Base-by-base conservation (phyloP, 164 flowering plant genomes). In the Nymphaea colorata region DNA sequence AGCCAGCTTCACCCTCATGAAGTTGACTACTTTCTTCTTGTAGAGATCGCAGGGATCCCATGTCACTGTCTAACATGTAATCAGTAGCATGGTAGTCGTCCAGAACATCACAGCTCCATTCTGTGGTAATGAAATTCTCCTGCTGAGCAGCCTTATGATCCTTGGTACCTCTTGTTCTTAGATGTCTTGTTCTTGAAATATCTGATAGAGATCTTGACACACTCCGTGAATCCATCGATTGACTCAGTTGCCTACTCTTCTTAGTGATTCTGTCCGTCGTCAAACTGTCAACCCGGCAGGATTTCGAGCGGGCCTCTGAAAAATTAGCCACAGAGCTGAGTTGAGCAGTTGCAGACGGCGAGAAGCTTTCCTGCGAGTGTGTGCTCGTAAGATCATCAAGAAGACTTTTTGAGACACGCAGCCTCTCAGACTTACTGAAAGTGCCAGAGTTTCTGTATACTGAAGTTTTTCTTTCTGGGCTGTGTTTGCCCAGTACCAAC, bases 401-500 rank as follows among this genome's bases (percentile, higher is more conserved):
- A 17, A 75, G 70, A 64, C 60, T 66, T 7, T 70, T 4, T 6
- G 78, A 75, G 18, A 18, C 57, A 10, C 68, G 70, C 45, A 66
- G 59, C 65, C 76, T 72, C 44, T 68, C 64, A 6, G 70, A 71
- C 66, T 65, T n/a, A 36, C 14, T n/a, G 53, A n/a, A 63, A 42
- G 69, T 71, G 41, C 25, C 55, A 5, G 65, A 42, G 60, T 59
- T 62, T 72, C 64, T 76, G 2, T 77, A 76, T 12, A 66, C 25
- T 3, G 82, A 68, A 41, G 78, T 76, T 60, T 7, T 25, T 41
- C 64, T 71, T 16, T 25, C 36, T 25, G 64, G 42, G 41, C 41
- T 43, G 6, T 76, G 82, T 69, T 86, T 88, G 36, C 91, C 88
- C 16, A 65, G 42, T 55, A 87, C 59, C 10, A 94, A 74, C 44